Conservation (phyloP, 164 flowering plant genomes). For the Vitis amurensis region DNA sequence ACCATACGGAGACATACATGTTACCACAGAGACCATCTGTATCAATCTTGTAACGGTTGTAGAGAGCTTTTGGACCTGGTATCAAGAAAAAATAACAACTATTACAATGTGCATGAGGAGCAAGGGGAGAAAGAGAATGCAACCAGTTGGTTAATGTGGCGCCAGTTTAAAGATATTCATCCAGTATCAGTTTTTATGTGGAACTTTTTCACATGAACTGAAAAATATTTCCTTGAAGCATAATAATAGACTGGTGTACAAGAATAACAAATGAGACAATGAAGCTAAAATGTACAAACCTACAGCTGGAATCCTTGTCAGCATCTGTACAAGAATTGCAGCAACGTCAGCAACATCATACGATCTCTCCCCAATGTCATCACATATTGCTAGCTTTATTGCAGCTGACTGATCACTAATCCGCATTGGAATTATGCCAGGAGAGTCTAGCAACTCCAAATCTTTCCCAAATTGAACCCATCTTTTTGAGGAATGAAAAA, state of each 20-base stretch:
- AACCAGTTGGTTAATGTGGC: no score
- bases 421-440: slow-evolving; percentile 95
- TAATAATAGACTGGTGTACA: no score
- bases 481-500: slow-evolving; percentile 36
- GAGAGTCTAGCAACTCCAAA: slow-evolving; percentile 89
- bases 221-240: neutral
- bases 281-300: slow-evolving; percentile 39
- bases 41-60: slow-evolving; percentile 70
- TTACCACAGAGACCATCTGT: slow-evolving; percentile 68
- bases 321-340: slow-evolving; percentile 84
- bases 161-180: no score
- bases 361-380: slow-evolving; percentile 98
- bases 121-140: neutral
- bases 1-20: slow-evolving; percentile 43
- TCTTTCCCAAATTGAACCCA: slow-evolving; percentile 94
- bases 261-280: neutral
- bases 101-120: neutral
- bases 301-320: slow-evolving; percentile 69
- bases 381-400: slow-evolving; percentile 95
- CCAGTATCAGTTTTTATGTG: no score
- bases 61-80: slow-evolving; percentile 62
- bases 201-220: neutral
- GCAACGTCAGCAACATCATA: slow-evolving; percentile 89
- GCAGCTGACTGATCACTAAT: slow-evolving; percentile 92
- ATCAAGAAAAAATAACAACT: slow-evolving; percentile 3